Percentiles rank a stretch among this genome's conserved stretches.
Evolutionary conservation across 176 grass and related monocot species (phyloP).

Genomic region (Canna indica): DNA sequence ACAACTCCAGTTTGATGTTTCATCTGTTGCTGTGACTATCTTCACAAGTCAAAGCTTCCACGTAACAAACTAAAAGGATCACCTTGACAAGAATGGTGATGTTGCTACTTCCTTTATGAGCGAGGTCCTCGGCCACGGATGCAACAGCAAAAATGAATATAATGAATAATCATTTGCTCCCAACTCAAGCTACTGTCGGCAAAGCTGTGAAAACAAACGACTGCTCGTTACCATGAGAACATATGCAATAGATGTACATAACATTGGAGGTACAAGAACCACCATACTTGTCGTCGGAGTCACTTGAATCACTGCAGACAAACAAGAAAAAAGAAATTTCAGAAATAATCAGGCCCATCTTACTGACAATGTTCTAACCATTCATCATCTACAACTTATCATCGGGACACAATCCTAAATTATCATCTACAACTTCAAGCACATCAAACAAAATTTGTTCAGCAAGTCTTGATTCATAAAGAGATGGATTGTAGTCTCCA

Average conservation of each 20-base stretch:
- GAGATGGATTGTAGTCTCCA: too few relatives aligned
- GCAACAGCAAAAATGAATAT: not conserved
- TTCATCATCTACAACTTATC: too few relatives aligned
- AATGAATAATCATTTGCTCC: not conserved
- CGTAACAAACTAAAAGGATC: not conserved
- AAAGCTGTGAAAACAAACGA: not conserved
- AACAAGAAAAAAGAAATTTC: not conserved
- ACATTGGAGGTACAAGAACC: not conserved
- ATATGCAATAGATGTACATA: not conserved
- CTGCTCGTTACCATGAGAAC: not conserved
- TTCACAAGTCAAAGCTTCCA: not conserved
- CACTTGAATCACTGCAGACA: constrained; percentile 1
- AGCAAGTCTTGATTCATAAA: too few relatives aligned
- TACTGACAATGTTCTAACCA: too few relatives aligned
- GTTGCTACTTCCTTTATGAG: not conserved
- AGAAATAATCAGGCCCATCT: not conserved
- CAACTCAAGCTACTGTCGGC: not conserved
- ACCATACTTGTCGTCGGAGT: constrained; percentile 1
- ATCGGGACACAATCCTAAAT: too few relatives aligned
- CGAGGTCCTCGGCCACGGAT: not conserved
- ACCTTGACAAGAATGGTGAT: not conserved
- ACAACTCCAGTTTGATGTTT: too few relatives aligned
- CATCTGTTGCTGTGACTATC: too few relatives aligned
- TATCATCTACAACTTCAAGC: too few relatives aligned
- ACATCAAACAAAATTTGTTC: too few relatives aligned